Conservation (phyloP, 108 stramenopile species). For the Cyclotella choctawhatcheeana region DNA sequence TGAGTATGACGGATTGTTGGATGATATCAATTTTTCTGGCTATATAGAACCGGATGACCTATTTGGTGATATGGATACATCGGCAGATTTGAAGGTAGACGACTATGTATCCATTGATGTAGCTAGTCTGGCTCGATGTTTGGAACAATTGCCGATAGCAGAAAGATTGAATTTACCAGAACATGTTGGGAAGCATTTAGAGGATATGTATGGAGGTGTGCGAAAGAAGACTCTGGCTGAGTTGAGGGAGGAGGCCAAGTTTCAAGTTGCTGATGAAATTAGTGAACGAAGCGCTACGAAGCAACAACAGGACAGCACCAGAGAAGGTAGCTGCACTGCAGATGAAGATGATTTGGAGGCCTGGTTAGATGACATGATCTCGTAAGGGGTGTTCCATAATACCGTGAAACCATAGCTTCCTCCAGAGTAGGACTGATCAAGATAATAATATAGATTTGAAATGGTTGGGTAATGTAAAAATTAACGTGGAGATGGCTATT, state of each 20-base stretch:
- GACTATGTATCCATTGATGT: slow-evolving; percentile 13
- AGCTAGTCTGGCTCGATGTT: slow-evolving; percentile 1
- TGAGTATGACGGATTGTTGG: slow-evolving; percentile 13
- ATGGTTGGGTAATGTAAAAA: no score
- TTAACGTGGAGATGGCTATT: no score
- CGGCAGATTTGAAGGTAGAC: not conserved
- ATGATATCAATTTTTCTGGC: not conserved
- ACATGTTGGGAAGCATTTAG: slow-evolving; percentile 11
- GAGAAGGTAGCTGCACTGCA: no score
- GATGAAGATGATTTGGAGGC: no score
- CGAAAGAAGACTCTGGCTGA: slow-evolving; percentile 19
- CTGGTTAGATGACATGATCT: no score
- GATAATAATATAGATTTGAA: no score
- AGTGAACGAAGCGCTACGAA: no score
- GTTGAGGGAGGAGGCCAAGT: slow-evolving; percentile 22
- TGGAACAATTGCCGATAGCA: slow-evolving; percentile 4
- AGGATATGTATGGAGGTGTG: slow-evolving; percentile 6
- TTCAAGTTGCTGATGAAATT: not conserved
- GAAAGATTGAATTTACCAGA: slow-evolving; percentile 5
- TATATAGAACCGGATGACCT: not conserved
- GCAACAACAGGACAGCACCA: no score
- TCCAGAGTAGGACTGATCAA: no score
- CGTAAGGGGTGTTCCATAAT: no score
- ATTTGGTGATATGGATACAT: not conserved
- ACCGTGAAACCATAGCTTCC: no score